Evolutionary conservation across 2,329 filamentous ascomycete species (phyloP).

Genomic region (Penicillium sp.): DNA sequence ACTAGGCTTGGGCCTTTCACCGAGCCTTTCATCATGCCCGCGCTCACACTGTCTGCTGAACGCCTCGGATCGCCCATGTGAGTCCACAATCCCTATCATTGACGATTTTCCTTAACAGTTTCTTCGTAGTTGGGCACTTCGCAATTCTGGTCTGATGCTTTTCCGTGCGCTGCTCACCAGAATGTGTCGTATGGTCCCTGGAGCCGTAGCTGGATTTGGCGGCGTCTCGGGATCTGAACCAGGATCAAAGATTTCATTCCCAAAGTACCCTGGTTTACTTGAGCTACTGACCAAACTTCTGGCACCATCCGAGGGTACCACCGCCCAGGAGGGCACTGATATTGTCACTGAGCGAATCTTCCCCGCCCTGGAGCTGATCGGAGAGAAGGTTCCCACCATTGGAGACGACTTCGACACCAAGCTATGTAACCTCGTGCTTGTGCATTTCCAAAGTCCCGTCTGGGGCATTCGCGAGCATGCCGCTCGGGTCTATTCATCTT

Average conservation of each 20-base stretch:
- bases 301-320: slow-evolving; percentile 24
- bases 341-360: slow-evolving; percentile 48
- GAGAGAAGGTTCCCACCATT: slow-evolving; percentile 44
- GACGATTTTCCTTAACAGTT: slow-evolving; percentile 17
- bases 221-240: slow-evolving; percentile 48
- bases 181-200: slow-evolving; percentile 47
- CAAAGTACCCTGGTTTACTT: slow-evolving; percentile 43
- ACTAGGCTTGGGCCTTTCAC: slow-evolving; percentile 72
- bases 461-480: slow-evolving; percentile 52
- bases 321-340: slow-evolving; percentile 30
- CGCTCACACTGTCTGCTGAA: slow-evolving; percentile 76
- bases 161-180: slow-evolving; percentile 80
- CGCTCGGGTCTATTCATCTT: slow-evolving; percentile 45
- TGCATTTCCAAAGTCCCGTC: slow-evolving; percentile 46
- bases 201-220: slow-evolving; percentile 52
- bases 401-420: slow-evolving; percentile 35
- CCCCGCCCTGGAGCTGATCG: slow-evolving; percentile 50
- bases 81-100: slow-evolving; percentile 29
- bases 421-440: slow-evolving; percentile 36
- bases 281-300: slow-evolving; percentile 41
- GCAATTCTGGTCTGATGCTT: slow-evolving; percentile 89
- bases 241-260: slow-evolving; percentile 43
- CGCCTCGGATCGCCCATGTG: slow-evolving; percentile 78
- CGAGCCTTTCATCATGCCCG: slow-evolving; percentile 71
- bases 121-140: slow-evolving; percentile 76